Evolutionary conservation across 2,329 filamentous ascomycete species (phyloP), one percentile per base, ranked within the genome.

Genomic region (Macrophomina phaseolina): DNA sequence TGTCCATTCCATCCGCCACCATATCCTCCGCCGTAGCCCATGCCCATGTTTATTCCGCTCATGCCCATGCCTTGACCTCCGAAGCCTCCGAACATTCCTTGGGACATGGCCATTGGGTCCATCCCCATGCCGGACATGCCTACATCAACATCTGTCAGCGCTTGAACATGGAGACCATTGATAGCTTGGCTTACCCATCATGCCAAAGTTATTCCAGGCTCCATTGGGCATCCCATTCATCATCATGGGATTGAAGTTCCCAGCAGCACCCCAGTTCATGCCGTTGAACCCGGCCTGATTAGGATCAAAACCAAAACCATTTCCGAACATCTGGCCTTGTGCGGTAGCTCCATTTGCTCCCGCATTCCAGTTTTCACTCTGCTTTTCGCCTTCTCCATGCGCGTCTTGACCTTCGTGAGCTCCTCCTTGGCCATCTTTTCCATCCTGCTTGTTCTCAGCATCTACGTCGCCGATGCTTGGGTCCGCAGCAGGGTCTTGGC

Each of bases 91-190:
- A 88, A 92, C 90, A 93, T 92, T 85, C 89, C 88, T 86, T 86
- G 89, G 78, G 91, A 88, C 87, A 90, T 90, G 79, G 84, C 81
- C 85, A 90, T 89, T 68, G 89, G 88, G 84, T 94, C 91, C 92
- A 97, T 95, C 79, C 86, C 86, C 90, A 94, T 93, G 75, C 88
- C 88, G 71, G 90, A 83, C 90, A 95, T 94, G 76, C 88, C 91
- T 70, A 67, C 11, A 38, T 38, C 11, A 38, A 12, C 42, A 14
- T n/a, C 70, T 56, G 69, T 79, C 72, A 75, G 76, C 46, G 58
- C 3, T 68, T 80, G 73, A 78, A 68, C 36, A 51, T 30, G 52
- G 52, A 45, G 49, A 28, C 28, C 34, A 32, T 68, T 18, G 34
- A 42, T 4, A 40, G 38, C 32, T 38, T 9, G 56, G 84, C 91